Evolutionary conservation across 2,329 filamentous ascomycete species (phyloP).

Genomic region (Aspergillus sp.): DNA sequence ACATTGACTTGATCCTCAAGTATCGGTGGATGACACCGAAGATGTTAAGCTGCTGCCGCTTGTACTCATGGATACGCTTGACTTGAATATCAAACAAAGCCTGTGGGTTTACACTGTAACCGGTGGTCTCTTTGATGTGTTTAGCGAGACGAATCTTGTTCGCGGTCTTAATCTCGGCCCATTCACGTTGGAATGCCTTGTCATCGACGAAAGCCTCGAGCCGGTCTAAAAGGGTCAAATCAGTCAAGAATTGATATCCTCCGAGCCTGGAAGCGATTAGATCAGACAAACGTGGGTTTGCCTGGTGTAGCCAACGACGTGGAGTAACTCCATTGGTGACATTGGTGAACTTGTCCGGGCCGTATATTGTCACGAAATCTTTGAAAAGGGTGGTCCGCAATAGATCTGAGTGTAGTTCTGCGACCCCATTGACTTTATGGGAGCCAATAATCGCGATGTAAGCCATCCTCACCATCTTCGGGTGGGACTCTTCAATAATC

Average conservation of each 20-base stretch:
- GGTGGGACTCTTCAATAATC: slow-evolving; percentile 94
- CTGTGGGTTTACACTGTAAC: slow-evolving; percentile 79
- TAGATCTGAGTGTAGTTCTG: slow-evolving; percentile 93
- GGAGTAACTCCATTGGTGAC: slow-evolving; percentile 98
- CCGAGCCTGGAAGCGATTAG: slow-evolving; percentile 89
- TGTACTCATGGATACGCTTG: slow-evolving; percentile 99
- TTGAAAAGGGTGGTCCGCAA: slow-evolving; percentile 99
- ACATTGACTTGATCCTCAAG: slow-evolving; percentile 82
- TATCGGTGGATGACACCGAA: slow-evolving; percentile 97
- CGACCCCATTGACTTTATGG: slow-evolving; percentile 98
- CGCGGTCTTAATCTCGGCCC: slow-evolving; percentile 92
- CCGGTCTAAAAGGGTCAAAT: slow-evolving; percentile 82
- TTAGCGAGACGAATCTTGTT: slow-evolving; percentile 93
- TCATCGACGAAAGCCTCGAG: slow-evolving; percentile 83
- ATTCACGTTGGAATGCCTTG: slow-evolving; percentile 87
- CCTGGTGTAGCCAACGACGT: slow-evolving; percentile 93
- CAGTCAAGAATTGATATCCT: slow-evolving; percentile 81
- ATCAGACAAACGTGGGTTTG: slow-evolving; percentile 88
- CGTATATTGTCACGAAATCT: slow-evolving; percentile 94
- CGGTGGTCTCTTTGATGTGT: slow-evolving; percentile 81
- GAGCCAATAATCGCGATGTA: slow-evolving; percentile 93
- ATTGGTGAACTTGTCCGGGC: slow-evolving; percentile 96
- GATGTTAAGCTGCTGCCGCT: slow-evolving; percentile 98
- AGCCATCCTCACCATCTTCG: slow-evolving; percentile 98
- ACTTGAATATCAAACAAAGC: slow-evolving; percentile 96